phyloP scores from a whole-genome alignment of 495 filamentous ascomycete genomes.

The Ascodesmis nigricans region DNA sequence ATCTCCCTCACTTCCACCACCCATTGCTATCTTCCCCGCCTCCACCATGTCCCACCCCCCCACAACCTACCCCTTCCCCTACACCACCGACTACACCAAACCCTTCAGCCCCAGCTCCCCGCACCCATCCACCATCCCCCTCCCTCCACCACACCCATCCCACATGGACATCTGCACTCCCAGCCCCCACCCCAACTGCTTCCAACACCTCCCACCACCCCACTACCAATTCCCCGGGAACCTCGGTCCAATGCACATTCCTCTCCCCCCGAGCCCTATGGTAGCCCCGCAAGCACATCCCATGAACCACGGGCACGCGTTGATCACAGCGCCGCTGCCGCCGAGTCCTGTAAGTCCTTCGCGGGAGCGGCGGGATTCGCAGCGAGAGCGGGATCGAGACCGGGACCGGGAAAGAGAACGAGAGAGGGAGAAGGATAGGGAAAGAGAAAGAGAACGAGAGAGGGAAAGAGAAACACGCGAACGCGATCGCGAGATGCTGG shows the following conservation, averaged over 20 bases:
- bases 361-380: neutral
- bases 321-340: too few species aligned
- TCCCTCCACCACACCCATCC: constrained; percentile 6
- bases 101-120: too few species aligned
- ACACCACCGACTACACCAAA: too few species aligned
- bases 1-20: too few species aligned
- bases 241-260: constrained; percentile 24
- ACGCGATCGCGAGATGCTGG: constrained; percentile 9
- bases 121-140: constrained; percentile 1
- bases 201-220: constrained; percentile 7
- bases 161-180: constrained; percentile 12
- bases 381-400: neutral
- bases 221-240: constrained; percentile 14
- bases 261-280: constrained; percentile 16
- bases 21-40: too few species aligned
- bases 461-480: constrained; percentile 10
- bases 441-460: neutral
- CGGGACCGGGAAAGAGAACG: neutral
- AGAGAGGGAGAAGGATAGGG: neutral
- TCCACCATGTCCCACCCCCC: too few species aligned
- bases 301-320: too few species aligned
- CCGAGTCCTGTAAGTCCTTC: constrained; percentile 10
- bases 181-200: constrained; percentile 12
- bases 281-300: constrained; percentile 5
- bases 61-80: too few species aligned